A percentile compares a stretch with the other conserved stretches of the same genome.
Evolutionary conservation across 257 asterid species (phyloP).

Genomic region (Fraxinus cuspidata): DNA sequence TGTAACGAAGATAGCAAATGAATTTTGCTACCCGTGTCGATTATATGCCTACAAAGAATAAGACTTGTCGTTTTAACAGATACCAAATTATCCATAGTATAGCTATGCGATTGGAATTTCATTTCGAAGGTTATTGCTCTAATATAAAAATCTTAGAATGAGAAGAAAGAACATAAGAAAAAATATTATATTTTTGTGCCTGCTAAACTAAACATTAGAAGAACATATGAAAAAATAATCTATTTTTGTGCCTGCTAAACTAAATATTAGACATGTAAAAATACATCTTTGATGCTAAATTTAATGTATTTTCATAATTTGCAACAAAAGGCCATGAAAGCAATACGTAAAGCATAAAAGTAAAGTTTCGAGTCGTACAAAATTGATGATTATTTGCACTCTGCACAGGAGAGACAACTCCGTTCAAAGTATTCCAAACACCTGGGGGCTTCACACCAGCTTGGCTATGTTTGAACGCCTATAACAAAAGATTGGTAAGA

Average conservation of each 20-base stretch:
- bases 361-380: slow-evolving; percentile 39
- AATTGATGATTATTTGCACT: slow-evolving; percentile 44
- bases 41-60: neutral
- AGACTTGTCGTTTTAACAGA: neutral
- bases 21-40: neutral
- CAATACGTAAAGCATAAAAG: neutral
- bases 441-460: slow-evolving; percentile 74
- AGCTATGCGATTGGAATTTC: neutral
- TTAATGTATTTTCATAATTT: neutral
- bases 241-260: neutral
- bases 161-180: neutral
- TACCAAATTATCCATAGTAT: neutral
- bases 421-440: slow-evolving; percentile 68
- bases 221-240: neutral
- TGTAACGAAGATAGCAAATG: neutral
- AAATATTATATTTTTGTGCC: neutral
- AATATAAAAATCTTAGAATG: neutral
- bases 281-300: neutral
- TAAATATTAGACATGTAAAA: neutral
- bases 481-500: slow-evolving; percentile 3
- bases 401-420: slow-evolving; percentile 54
- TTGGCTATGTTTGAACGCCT: slow-evolving; percentile 72
- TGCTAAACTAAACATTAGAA: neutral
- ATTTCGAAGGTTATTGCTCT: neutral
- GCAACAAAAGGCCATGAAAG: slow-evolving; percentile 7